phyloP scores from a whole-genome alignment of 768 basidiomycete genomes.

The Glaciozyma martinii region DNA sequence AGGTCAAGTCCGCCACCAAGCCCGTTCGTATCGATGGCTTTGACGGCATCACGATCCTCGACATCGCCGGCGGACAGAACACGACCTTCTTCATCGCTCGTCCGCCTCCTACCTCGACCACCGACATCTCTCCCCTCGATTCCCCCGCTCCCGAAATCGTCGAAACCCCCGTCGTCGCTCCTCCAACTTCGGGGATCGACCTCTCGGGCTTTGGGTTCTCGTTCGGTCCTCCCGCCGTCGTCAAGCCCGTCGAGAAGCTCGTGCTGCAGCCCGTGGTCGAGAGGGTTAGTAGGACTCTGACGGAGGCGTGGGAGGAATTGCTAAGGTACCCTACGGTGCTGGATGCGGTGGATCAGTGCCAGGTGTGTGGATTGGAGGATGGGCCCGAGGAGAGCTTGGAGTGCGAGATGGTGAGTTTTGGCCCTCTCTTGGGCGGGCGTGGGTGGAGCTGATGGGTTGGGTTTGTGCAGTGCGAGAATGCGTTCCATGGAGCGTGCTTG shows the following conservation, averaged over 20 bases:
- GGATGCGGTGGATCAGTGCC: slow-evolving; percentile 57
- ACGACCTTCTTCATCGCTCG: slow-evolving; percentile 73
- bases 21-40: slow-evolving; percentile 53
- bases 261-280: background rate
- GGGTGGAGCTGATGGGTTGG: background rate
- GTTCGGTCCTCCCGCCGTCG: background rate
- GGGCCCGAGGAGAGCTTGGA: slow-evolving; percentile 65
- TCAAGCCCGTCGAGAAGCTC: background rate
- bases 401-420: slow-evolving; percentile 68
- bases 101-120: slow-evolving; percentile 41
- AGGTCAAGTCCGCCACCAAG: slow-evolving; percentile 35
- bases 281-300: slow-evolving; percentile 32
- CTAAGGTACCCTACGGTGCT: slow-evolving; percentile 71
- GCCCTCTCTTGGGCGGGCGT: background rate
- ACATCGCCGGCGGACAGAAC: slow-evolving; percentile 75
- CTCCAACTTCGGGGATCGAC: slow-evolving; percentile 1
- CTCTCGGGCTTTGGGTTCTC: slow-evolving; percentile 26
- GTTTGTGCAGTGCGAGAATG: slow-evolving; percentile 64
- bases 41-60: slow-evolving; percentile 60
- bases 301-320: slow-evolving; percentile 63
- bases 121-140: background rate
- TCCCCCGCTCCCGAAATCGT: background rate
- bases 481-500: slow-evolving; percentile 76
- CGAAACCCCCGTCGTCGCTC: background rate
- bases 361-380: slow-evolving; percentile 47